Evolutionary conservation across 192 early-diverging fungal genomes (phyloP).

Genomic region (Piromyces finnis): DNA sequence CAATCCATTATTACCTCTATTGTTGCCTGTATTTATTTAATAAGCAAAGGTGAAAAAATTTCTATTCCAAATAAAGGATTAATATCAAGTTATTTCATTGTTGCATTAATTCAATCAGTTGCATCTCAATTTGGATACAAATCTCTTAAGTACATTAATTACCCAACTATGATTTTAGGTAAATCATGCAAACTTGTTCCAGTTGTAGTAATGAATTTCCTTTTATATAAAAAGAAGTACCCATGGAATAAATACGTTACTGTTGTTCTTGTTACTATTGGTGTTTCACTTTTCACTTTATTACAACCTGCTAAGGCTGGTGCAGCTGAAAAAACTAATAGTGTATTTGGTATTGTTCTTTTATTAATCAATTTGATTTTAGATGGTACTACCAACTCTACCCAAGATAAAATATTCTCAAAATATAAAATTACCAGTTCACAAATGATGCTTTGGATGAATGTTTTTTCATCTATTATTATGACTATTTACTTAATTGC

Average conservation of each 20-base stretch:
- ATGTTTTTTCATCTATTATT: conserved; percentile 52
- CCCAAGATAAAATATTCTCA: conserved; percentile 86
- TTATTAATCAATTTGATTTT: conserved; percentile 70
- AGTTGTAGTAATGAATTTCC: conserved; percentile 84
- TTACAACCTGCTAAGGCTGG: conserved; percentile 34
- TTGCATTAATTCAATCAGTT: conserved; percentile 51
- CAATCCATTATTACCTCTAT: conserved; percentile 63
- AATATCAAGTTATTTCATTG: conserved; percentile 47
- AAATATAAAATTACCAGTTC: conserved; percentile 64
- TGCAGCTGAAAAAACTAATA: conserved; percentile 24
- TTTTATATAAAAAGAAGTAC: conserved; percentile 75
- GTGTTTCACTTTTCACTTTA: conserved; percentile 89
- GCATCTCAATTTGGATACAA: conserved; percentile 88
- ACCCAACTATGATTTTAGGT: conserved; percentile 89
- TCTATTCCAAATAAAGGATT: conserved; percentile 12
- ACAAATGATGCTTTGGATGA: conserved; percentile 98
- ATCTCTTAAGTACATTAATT: conserved; percentile 83
- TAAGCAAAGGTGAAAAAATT: conserved; percentile 16
- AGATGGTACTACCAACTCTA: conserved; percentile 90
- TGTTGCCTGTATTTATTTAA: conserved; percentile 59
- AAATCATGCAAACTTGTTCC: conserved; percentile 95
- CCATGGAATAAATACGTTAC: conserved; percentile 75
- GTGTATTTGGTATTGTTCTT: conserved; percentile 61
- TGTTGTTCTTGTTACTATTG: conserved; percentile 70
- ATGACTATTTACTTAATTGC: conserved; percentile 49